Evolutionary conservation across 225 moss, liverwort and hornwort species (phyloP).

Genomic region (Pleurozium schreberi): DNA sequence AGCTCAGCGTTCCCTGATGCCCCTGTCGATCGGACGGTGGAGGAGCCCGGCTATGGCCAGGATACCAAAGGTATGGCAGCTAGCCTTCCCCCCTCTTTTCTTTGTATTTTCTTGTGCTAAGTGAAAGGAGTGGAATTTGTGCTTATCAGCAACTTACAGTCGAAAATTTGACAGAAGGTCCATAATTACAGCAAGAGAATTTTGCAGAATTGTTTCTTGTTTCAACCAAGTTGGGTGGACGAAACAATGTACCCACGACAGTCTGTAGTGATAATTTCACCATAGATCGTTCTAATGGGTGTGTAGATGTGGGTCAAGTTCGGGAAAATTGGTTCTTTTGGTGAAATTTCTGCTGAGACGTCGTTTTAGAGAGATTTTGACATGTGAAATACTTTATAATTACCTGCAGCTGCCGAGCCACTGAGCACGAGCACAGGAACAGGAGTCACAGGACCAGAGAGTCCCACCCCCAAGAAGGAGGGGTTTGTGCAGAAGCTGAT

Average conservation of each 20-base stretch:
- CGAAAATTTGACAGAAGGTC: neutral
- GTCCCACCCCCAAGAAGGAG: constrained; percentile 24
- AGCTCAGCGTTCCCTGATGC: constrained; percentile 4
- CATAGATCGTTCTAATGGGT: neutral
- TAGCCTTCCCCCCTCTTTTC: no score
- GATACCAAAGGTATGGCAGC: neutral
- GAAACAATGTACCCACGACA: no score
- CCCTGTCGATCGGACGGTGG: neutral
- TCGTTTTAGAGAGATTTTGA: neutral
- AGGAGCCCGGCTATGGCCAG: constrained; percentile 18
- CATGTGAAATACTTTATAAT: no score
- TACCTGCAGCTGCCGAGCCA: neutral
- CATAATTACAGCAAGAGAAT: no score
- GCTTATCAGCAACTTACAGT: neutral
- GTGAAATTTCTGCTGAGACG: neutral
- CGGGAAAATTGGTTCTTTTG: no score
- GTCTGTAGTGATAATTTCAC: no score
- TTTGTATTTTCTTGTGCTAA: no score
- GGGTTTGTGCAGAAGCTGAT: constrained; percentile 17
- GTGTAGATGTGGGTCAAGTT: neutral
- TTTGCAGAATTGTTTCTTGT: neutral
- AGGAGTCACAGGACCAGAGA: neutral
- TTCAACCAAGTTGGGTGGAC: no score
- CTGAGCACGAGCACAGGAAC: neutral
- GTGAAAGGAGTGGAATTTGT: neutral